phyloP scores from a whole-genome alignment of 2,329 filamentous ascomycete species.

The Didymella sp. region DNA sequence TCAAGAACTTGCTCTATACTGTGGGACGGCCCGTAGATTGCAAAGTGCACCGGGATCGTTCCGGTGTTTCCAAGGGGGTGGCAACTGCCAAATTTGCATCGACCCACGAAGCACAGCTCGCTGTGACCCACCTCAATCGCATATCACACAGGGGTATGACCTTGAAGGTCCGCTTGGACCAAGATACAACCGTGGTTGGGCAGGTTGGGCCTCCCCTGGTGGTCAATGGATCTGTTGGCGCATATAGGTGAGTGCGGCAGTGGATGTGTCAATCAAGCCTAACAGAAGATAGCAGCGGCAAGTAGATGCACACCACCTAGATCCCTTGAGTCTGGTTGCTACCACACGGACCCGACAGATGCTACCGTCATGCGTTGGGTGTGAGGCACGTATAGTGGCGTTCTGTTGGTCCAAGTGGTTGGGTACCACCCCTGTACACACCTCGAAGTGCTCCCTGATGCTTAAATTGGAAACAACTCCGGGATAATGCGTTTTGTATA shows the following conservation, averaged over 20 bases:
- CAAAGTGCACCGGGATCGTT: slow-evolving; percentile 36
- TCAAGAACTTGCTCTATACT: slow-evolving; percentile 36
- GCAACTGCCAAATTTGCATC: slow-evolving; percentile 44
- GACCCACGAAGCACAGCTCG: slow-evolving; percentile 41
- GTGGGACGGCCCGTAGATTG: slow-evolving; percentile 35
- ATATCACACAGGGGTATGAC: slow-evolving; percentile 40
- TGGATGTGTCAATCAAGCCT: slow-evolving; percentile 4
- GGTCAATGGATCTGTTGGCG: slow-evolving; percentile 18
- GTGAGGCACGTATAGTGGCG: slow-evolving; percentile 8
- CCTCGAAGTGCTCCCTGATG: not conserved
- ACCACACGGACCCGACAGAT: not conserved
- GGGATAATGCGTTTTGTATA: not conserved
- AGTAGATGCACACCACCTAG: not conserved
- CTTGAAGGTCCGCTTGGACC: slow-evolving; percentile 45
- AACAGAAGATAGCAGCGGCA: slow-evolving; percentile 10
- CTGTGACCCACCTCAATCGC: slow-evolving; percentile 37
- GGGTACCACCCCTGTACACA: slow-evolving; percentile 1
- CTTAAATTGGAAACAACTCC: slow-evolving; percentile 23
- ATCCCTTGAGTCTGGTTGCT: not conserved
- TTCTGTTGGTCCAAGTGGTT: slow-evolving; percentile 5
- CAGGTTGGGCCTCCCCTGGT: slow-evolving; percentile 33
- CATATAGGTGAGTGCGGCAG: slow-evolving; percentile 14
- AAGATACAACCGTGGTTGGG: slow-evolving; percentile 44
- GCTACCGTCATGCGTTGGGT: slow-evolving; percentile 2
- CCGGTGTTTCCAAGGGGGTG: slow-evolving; percentile 41